A percentile compares a stretch with the other conserved stretches of the same genome.
Evolutionary conservation across 441 rosid species (phyloP).

Genomic region (Populus hybrid): DNA sequence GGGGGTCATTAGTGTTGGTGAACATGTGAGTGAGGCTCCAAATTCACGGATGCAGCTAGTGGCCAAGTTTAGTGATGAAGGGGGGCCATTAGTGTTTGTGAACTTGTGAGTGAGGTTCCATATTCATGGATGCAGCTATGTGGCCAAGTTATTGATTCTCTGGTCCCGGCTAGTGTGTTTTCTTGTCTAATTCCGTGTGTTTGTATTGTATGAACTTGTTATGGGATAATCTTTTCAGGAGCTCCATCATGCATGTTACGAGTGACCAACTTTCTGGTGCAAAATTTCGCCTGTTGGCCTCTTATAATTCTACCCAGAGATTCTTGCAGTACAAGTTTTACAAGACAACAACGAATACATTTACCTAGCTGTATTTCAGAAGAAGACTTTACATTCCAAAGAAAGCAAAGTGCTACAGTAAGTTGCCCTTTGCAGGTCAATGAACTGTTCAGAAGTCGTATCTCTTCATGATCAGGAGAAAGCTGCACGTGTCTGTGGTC

Average conservation of each 20-base stretch:
- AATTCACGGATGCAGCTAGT: neutral
- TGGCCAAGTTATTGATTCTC: neutral
- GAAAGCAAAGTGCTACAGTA: neutral
- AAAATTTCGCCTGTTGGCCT: neutral
- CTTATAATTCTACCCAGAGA: neutral
- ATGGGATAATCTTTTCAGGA: neutral
- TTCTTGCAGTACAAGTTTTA: constrained; percentile 3
- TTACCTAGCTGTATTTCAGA: neutral
- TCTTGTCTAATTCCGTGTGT: neutral
- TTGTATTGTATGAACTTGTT: neutral
- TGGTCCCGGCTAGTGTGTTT: no score
- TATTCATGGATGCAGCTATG: neutral
- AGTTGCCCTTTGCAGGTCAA: neutral
- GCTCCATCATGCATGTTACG: neutral
- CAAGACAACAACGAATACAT: neutral
- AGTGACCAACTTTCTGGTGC: neutral
- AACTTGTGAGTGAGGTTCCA: neutral
- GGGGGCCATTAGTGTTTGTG: neutral
- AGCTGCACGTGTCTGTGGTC: constrained; percentile 50
- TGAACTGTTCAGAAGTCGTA: constrained; percentile 1
- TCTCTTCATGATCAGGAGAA: constrained; percentile 25
- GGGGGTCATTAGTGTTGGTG: neutral
- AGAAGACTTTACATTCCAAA: constrained; percentile 3
- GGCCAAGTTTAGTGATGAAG: neutral
- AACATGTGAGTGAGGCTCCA: neutral